These are phyloP conservation scores for Perkinsus marinus DNA, from an alignment of 169 alveolate genomes.

Conservation along the genomic window DNA sequence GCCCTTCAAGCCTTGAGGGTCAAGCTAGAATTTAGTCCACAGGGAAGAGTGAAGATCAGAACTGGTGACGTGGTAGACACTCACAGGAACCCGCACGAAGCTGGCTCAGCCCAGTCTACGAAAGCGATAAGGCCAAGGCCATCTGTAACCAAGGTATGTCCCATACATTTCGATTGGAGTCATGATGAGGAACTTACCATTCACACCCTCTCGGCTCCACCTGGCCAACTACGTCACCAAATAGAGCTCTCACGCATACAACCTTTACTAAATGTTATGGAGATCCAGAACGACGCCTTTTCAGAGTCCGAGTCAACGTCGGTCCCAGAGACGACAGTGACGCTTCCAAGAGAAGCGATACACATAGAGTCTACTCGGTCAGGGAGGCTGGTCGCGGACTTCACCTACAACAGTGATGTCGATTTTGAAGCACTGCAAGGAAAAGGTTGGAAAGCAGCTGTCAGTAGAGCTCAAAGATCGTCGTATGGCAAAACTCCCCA, in stretches of 20 bases:
- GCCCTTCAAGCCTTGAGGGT: background rate
- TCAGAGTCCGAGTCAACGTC: background rate
- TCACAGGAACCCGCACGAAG: background rate
- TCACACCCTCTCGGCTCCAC: background rate
- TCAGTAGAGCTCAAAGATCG: background rate
- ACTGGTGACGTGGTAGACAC: background rate
- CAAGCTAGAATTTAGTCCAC: background rate
- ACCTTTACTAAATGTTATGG: background rate
- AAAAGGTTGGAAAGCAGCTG: background rate
- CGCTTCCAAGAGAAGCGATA: background rate
- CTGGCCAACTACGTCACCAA: background rate
- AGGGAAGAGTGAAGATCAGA: background rate
- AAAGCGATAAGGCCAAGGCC: background rate
- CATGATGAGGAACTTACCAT: background rate
- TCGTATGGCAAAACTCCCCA: background rate
- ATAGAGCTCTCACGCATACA: background rate
- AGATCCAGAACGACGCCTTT: background rate
- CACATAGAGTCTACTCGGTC: background rate
- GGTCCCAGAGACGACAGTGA: background rate
- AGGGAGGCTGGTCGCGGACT: background rate
- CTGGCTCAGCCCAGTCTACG: background rate
- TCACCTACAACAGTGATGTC: background rate
- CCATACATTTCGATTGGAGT: background rate
- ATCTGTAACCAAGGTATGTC: background rate
- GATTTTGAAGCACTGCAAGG: background rate